phyloP scores from a whole-genome alignment of 1,284 basidiomycete genomes.

The Pulchroboletus neoregius region DNA sequence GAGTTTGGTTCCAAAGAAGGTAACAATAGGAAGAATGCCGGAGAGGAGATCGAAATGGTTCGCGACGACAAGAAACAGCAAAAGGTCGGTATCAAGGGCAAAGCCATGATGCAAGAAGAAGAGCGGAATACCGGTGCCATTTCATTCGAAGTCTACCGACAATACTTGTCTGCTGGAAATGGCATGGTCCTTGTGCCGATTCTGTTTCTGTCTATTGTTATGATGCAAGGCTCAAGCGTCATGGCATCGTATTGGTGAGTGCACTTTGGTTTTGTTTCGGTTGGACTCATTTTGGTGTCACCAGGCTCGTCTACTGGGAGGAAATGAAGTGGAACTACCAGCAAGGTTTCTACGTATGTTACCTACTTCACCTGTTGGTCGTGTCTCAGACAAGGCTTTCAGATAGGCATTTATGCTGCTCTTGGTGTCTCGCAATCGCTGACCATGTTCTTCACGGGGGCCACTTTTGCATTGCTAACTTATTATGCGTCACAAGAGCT shows the following conservation, averaged over 20 bases:
- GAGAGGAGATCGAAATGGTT: conserved; percentile 28
- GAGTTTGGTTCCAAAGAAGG: conserved; percentile 61
- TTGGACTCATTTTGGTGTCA: not conserved
- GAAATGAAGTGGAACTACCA: conserved; percentile 51
- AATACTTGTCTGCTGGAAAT: conserved; percentile 58
- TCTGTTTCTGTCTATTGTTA: conserved; percentile 45
- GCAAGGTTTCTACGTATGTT: conserved; percentile 57
- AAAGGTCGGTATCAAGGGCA: conserved; percentile 10
- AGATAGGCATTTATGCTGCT: conserved; percentile 68
- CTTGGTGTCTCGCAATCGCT: conserved; percentile 51
- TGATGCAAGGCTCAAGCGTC: conserved; percentile 58
- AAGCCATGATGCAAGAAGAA: conserved; percentile 42
- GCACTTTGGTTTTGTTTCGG: not conserved
- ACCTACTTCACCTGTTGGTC: not conserved
- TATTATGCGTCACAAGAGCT: conserved; percentile 56
- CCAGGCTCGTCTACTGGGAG: conserved; percentile 71
- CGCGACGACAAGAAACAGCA: conserved; percentile 29
- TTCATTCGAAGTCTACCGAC: conserved; percentile 45
- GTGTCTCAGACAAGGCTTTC: conserved; percentile 6
- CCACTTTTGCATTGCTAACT: conserved; percentile 50
- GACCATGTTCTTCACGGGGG: conserved; percentile 52
- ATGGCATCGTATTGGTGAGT: conserved; percentile 64
- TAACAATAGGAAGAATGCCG: conserved; percentile 22
- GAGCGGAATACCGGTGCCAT: conserved; percentile 57
- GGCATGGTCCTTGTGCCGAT: conserved; percentile 53